A percentile compares a stretch with the other conserved stretches of the same genome.
These are phyloP conservation scores for Pelargonium citronellum DNA, from an alignment of 441 rosid genomes.

Conservation along the genomic window DNA sequence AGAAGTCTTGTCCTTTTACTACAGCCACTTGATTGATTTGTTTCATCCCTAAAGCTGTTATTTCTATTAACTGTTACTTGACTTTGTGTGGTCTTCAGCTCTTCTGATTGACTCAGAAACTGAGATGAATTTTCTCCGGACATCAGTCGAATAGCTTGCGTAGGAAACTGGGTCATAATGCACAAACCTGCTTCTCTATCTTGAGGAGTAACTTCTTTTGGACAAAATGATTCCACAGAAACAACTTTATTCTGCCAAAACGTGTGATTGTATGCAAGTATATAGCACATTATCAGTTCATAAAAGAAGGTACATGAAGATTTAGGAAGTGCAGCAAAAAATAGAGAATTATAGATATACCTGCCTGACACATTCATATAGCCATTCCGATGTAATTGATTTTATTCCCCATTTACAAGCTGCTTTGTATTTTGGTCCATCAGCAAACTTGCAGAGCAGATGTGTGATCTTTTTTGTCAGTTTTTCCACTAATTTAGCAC, in stretches of 20 bases:
- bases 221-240: constrained; percentile 50
- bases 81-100: constrained; percentile 23
- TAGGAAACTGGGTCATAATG: constrained; percentile 65
- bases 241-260: constrained; percentile 65
- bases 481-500: constrained; percentile 62
- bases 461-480: constrained; percentile 77
- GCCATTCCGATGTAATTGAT: constrained; percentile 72
- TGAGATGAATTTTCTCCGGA: constrained; percentile 50
- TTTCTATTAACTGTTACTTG: constrained; percentile 29
- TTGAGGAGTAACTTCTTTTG: constrained; percentile 68
- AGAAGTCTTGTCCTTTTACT: constrained; percentile 8
- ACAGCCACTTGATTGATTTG: constrained; percentile 10
- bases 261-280: background rate
- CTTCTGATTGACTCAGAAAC: constrained; percentile 44
- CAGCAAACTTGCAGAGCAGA: constrained; percentile 71
- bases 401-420: constrained; percentile 74
- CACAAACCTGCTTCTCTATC: constrained; percentile 62
- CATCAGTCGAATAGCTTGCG: constrained; percentile 47
- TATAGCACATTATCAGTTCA: constrained; percentile 8
- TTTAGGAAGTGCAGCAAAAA: constrained; percentile 7
- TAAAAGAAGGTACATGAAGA: constrained; percentile 12
- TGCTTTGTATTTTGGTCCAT: constrained; percentile 72
- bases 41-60: constrained; percentile 19
- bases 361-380: constrained; percentile 85
- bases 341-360: constrained; percentile 36